Base-by-base conservation (phyloP, 768 basidiomycete species). In the Krasilnikovozyma curviuscula region DNA sequence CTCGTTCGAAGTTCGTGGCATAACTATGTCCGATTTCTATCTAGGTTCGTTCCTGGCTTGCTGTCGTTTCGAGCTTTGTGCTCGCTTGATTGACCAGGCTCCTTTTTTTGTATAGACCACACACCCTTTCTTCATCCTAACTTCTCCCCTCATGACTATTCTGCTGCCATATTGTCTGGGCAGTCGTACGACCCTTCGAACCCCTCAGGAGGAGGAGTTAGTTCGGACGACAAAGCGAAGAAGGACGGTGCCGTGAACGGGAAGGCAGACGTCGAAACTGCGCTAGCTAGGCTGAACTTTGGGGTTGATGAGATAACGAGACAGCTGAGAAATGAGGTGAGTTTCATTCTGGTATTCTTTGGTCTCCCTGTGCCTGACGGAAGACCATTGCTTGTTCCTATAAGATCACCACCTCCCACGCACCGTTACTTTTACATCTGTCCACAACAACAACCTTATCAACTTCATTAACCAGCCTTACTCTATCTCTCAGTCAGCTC, bases 241-340 rank as follows among this genome's bases (percentile, higher is more conserved):
- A 25, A 38, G 8, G 53, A 23, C 19, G 49, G 32, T 54, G 60
- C 47, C 2, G 65, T 56, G 41, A 83, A 78, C 61, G 84, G 86
- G 52, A 44, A 48, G 14, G 58, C 54, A 1, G 91, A 95, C 56
- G 79, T 93, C 10, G 81, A 83, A 3, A 73, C 83, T 3, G 84
- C 85, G 3, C 79, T 95, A 25, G 78, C 83, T 6, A 88, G 83
- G 62, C 70, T 98, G 3, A 81, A 78, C 52, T 73, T 78, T 58
- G 82, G 79, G 0, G 79, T 95, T 50, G 91, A 95, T 33, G 88
- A 97, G 63, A 78, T 91, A 18, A 78, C 79, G 24, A 83, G 80
- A 62, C 85, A 95, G 64, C 79, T 97, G 44, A 82, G 81, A 65
- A 71, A 70, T 40, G 69, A 91, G 64, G 86, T 89, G 50, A 55